A percentile compares a stretch with the other conserved stretches of the same genome.
Conservation (phyloP, 768 basidiomycete species). For the Trametes gibbosa region DNA sequence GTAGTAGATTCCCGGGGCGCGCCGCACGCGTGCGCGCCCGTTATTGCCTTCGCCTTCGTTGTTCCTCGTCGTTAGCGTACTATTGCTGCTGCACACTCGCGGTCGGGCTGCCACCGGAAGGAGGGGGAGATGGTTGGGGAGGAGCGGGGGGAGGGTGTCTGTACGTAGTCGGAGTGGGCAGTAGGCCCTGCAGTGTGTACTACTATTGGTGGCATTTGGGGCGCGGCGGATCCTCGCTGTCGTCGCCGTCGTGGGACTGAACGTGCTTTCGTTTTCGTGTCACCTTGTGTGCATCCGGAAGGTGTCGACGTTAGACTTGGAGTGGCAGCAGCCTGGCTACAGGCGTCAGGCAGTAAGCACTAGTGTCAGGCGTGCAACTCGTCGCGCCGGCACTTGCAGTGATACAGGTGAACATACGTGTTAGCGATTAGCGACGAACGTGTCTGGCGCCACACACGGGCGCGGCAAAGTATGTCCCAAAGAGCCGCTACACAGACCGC, state of each 20-base stretch:
- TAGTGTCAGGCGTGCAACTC: no score
- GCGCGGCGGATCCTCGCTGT: not conserved
- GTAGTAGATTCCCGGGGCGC: not conserved
- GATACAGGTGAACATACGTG: no score
- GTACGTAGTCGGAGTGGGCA: not conserved
- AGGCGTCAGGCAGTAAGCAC: no score
- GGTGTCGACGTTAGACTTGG: not conserved
- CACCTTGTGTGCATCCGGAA: not conserved
- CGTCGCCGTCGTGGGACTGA: not conserved
- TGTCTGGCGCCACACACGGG: no score
- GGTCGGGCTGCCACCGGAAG: not conserved
- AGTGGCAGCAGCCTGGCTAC: no score
- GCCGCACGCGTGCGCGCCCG: no score
- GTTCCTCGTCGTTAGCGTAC: conserved; percentile 1
- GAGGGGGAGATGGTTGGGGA: not conserved
- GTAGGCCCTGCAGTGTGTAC: not conserved
- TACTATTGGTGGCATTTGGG: not conserved
- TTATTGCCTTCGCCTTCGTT: not conserved
- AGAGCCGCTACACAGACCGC: no score
- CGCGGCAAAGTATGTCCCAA: no score
- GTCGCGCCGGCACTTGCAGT: no score
- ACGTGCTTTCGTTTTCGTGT: conserved; percentile 2
- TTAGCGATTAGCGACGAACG: no score
- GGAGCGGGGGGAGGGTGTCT: no score
- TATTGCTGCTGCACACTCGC: not conserved